A percentile compares a stretch with the other conserved stretches of the same genome.
phyloP scores from a whole-genome alignment of 2,329 filamentous ascomycete genomes.

The Colletotrichum lupini region DNA sequence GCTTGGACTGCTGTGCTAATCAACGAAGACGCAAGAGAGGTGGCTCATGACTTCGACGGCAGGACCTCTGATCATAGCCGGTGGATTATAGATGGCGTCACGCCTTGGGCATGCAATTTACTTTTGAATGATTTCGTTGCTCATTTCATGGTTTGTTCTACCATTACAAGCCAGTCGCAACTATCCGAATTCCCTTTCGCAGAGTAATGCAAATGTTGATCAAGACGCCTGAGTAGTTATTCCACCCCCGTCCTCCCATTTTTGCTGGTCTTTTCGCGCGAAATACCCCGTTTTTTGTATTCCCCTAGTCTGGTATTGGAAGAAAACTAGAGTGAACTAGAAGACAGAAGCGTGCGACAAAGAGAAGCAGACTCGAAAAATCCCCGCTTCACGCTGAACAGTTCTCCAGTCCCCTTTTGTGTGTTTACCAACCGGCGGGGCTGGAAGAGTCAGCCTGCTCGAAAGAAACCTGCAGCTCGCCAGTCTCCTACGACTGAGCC shows the following conservation, averaged over 20 bases:
- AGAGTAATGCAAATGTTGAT: slow-evolving; percentile 40
- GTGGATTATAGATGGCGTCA: not conserved
- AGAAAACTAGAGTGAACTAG: slow-evolving; percentile 15
- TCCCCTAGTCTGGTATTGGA: slow-evolving; percentile 26
- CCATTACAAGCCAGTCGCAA: slow-evolving; percentile 39
- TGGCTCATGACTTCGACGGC: too few species aligned
- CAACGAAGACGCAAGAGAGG: too few species aligned
- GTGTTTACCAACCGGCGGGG: not conserved
- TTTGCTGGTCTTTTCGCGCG: slow-evolving; percentile 24
- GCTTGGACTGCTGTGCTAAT: not conserved
- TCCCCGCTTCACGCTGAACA: not conserved
- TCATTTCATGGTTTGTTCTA: slow-evolving; percentile 38
- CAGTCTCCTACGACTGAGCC: slow-evolving; percentile 56
- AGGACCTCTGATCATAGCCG: too few species aligned
- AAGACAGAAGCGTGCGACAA: slow-evolving; percentile 20
- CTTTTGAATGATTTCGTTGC: slow-evolving; percentile 38
- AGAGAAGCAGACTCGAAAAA: slow-evolving; percentile 1
- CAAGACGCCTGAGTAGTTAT: slow-evolving; percentile 38
- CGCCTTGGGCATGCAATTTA: not conserved
- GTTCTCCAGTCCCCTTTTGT: not conserved
- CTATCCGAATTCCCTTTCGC: slow-evolving; percentile 37
- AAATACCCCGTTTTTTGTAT: slow-evolving; percentile 15
- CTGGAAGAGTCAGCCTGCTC: slow-evolving; percentile 17
- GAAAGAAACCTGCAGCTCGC: slow-evolving; percentile 35
- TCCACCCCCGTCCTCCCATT: slow-evolving; percentile 36